A percentile compares a stretch with the other conserved stretches of the same genome.
Evolutionary conservation across 2,329 filamentous ascomycete species (phyloP).

Genomic region (Coniochaeta sp.): DNA sequence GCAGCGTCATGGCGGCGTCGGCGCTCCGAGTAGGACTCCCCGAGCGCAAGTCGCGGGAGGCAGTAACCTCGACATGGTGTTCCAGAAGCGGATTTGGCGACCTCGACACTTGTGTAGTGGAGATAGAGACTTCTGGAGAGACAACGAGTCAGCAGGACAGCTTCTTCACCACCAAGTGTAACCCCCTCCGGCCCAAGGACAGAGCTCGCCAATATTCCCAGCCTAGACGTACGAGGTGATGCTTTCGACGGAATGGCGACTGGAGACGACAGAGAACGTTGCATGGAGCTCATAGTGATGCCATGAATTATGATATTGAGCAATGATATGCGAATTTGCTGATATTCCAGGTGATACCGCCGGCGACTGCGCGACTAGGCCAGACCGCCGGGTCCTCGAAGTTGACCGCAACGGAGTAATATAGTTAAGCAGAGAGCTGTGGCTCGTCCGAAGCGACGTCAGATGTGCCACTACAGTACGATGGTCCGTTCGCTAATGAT

Average conservation of each 20-base stretch:
- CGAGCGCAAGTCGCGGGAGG: constrained; percentile 43
- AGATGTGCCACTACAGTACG: neutral
- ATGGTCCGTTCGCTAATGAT: neutral
- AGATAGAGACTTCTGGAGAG: constrained; percentile 25
- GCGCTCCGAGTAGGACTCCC: constrained; percentile 46
- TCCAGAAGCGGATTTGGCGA: constrained; percentile 49
- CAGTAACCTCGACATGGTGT: constrained; percentile 40
- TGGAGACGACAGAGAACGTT: constrained; percentile 55
- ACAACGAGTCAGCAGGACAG: neutral
- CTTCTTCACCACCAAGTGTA: constrained; percentile 8
- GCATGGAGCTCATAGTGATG: constrained; percentile 54
- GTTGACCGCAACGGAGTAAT: neutral
- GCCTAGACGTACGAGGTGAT: constrained; percentile 49
- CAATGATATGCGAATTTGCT: neutral
- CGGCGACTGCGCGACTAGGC: neutral
- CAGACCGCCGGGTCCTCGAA: neutral
- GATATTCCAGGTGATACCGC: neutral
- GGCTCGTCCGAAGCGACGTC: neutral
- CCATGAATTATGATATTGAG: constrained; percentile 25
- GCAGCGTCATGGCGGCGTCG: constrained; percentile 33
- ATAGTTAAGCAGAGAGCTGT: neutral
- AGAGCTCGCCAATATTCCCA: neutral
- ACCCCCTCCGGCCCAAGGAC: neutral
- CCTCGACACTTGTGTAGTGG: constrained; percentile 42
- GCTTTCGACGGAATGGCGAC: constrained; percentile 46